phyloP scores from a whole-genome alignment of 257 asterid species.

The Misopates orontium region DNA sequence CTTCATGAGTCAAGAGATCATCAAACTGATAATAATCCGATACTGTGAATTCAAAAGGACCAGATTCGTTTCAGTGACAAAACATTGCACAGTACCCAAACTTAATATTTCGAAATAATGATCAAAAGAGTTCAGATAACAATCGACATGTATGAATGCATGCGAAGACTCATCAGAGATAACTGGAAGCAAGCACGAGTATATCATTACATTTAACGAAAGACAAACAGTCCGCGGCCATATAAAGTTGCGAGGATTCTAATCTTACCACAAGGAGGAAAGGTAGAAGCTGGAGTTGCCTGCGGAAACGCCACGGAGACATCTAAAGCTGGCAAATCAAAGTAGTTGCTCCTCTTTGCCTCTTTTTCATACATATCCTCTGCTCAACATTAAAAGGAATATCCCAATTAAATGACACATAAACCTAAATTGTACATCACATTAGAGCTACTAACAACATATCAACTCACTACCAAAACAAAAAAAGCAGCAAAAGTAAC shows the following conservation, averaged over 20 bases:
- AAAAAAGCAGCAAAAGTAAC: too few relatives aligned
- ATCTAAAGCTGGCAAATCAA: conserved; percentile 77
- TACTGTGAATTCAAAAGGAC: conserved; percentile 44
- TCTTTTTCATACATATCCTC: conserved; percentile 46
- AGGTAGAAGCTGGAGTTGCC: conserved; percentile 91
- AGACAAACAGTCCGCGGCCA: neutral
- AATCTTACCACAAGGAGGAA: conserved; percentile 76
- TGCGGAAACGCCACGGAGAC: conserved; percentile 88
- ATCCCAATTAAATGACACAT: conserved; percentile 21
- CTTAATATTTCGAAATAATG: too few relatives aligned
- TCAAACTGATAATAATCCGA: conserved; percentile 89
- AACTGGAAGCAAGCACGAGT: neutral
- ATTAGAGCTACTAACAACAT: neutral
- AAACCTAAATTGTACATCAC: neutral
- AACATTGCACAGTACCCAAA: too few relatives aligned
- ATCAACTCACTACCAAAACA: neutral
- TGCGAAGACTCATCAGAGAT: too few relatives aligned
- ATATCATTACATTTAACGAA: neutral
- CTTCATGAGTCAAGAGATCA: conserved; percentile 78
- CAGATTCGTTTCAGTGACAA: conserved; percentile 25
- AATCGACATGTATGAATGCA: too few relatives aligned
- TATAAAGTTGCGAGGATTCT: neutral
- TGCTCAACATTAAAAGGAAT: conserved; percentile 32
- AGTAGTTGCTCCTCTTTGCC: conserved; percentile 69
- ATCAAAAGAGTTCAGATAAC: too few relatives aligned